Evolutionary conservation across 768 basidiomycete species (phyloP).

Genomic region (Fibroporia radiculosa): DNA sequence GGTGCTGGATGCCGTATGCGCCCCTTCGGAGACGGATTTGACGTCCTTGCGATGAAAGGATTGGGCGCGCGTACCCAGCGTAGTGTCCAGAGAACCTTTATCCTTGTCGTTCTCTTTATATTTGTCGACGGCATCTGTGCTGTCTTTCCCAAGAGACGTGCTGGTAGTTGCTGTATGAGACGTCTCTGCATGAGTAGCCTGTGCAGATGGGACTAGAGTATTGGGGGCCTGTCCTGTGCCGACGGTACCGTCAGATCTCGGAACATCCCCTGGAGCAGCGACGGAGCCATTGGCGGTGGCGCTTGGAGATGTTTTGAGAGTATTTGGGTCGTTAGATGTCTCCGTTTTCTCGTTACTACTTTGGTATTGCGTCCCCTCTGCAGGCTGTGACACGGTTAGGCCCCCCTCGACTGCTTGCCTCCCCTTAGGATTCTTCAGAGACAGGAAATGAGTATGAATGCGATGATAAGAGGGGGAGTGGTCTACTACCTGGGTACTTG

Average conservation of each 20-base stretch:
- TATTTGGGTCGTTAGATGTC: neutral
- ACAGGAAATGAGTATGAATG: neutral
- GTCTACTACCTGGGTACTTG: conserved; percentile 10
- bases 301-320: conserved; percentile 1
- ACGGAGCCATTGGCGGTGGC: conserved; percentile 10
- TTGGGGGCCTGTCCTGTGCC: conserved; percentile 20
- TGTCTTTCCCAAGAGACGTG: conserved; percentile 22
- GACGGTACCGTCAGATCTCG: conserved; percentile 4
- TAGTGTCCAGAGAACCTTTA: conserved; percentile 38
- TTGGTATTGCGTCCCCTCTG: conserved; percentile 13
- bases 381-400: conserved; percentile 18
- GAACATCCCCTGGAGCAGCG: conserved; percentile 10
- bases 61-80: conserved; percentile 28
- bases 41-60: conserved; percentile 22
- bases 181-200: neutral
- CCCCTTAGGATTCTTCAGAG: conserved; percentile 15
- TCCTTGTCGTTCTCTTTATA: conserved; percentile 39
- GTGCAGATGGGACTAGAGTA: conserved; percentile 10
- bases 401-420: conserved; percentile 19
- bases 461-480: neutral
- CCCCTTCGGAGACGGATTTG: conserved; percentile 26
- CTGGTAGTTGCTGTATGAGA: neutral
- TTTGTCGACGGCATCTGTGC: conserved; percentile 28
- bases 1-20: conserved; percentile 24
- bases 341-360: conserved; percentile 12